These are phyloP conservation scores for Diaporthe vaccinii DNA, from an alignment of 2,329 filamentous ascomycete genomes.

Conservation along the genomic window DNA sequence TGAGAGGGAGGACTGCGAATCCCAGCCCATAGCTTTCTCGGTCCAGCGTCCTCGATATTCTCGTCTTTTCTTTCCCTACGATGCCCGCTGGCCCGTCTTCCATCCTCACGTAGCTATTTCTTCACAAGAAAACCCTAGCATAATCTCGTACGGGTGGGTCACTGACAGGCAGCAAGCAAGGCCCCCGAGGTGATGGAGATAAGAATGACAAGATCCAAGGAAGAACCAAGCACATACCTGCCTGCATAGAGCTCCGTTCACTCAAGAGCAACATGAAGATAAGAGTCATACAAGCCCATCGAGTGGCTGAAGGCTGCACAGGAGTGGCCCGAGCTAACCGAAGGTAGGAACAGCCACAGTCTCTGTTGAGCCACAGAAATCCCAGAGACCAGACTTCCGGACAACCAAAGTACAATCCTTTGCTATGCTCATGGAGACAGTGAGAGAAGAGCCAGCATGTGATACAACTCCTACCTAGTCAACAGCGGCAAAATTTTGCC, in stretches of 20 bases:
- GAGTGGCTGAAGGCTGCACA: background rate
- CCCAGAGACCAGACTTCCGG: background rate
- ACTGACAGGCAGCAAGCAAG: background rate
- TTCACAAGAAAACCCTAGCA: background rate
- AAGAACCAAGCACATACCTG: constrained; percentile 1
- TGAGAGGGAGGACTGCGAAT: background rate
- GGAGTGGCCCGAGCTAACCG: background rate
- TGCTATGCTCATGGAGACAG: background rate
- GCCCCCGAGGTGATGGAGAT: background rate
- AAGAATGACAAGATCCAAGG: background rate
- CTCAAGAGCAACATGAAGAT: background rate
- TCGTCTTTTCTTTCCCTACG: background rate
- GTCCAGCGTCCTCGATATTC: background rate
- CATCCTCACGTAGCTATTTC: background rate
- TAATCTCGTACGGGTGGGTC: background rate
- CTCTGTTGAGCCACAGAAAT: background rate
- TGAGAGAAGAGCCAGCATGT: background rate
- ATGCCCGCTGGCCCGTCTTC: background rate
- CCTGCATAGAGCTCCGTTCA: background rate
- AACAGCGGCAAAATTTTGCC: background rate
- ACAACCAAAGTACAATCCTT: background rate
- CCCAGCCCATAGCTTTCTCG: background rate
- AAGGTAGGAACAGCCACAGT: background rate
- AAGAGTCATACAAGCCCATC: background rate
- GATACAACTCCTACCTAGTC: background rate